Percentiles rank a stretch among this genome's conserved stretches.
Conservation (phyloP, 495 filamentous ascomycete species). For the Tuber melanosporum region DNA sequence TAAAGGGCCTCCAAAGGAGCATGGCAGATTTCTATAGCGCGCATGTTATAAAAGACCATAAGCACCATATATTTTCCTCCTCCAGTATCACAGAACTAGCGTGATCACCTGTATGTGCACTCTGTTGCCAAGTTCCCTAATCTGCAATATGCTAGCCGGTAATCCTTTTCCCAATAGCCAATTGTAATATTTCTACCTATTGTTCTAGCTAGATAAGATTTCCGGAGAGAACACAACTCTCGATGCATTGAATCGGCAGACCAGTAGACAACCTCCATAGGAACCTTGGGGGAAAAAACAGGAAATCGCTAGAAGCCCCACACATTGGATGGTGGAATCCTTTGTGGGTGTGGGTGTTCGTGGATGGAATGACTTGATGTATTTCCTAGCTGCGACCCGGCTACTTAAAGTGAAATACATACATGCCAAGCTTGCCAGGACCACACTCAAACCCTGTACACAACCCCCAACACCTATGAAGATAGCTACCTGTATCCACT, state of each 20-base stretch:
- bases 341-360: too few relatives aligned
- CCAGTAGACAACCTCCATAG: not conserved
- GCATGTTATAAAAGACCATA: not conserved
- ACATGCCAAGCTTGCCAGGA: too few relatives aligned
- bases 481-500: too few relatives aligned
- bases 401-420: too few relatives aligned
- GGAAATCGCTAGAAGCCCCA: too few relatives aligned
- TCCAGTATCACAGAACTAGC: not conserved
- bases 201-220: slow-evolving; percentile 53
- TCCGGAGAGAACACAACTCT: slow-evolving; percentile 34
- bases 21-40: not conserved
- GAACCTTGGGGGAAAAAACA: not conserved
- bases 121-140: slow-evolving; percentile 46
- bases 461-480: too few relatives aligned
- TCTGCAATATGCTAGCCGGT: slow-evolving; percentile 54
- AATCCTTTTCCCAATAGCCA: slow-evolving; percentile 55
- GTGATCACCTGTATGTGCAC: not conserved
- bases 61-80: not conserved
- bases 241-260: slow-evolving; percentile 24
- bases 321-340: too few relatives aligned
- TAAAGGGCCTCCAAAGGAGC: not conserved
- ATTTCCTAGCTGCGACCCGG: too few relatives aligned
- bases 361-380: too few relatives aligned
- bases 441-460: too few relatives aligned
- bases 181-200: slow-evolving; percentile 58